Evolutionary conservation across 1,139 yeast species (phyloP), one percentile per base, ranked within the genome.

Genomic region (Geotrichum siamense): DNA sequence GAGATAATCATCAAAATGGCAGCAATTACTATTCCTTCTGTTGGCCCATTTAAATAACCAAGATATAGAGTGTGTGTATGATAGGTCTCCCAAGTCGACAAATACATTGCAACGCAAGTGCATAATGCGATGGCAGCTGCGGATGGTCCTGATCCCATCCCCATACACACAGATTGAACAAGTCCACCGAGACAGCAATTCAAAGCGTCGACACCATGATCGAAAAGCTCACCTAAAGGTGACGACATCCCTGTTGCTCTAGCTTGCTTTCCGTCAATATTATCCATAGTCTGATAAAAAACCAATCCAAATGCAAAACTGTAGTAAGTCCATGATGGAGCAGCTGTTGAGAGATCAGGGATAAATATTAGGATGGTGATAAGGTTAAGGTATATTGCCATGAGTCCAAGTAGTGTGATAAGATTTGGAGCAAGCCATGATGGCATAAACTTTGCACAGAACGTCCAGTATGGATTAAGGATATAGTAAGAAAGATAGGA

Each of bases 241-340:
- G 89, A 84, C 48, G 80, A 72, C 56, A 82, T 83, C 26, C 83
- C 83, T 0, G 91, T 82, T 55, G 76, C 62, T 53, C 93, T 71
- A 13, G 93, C 93, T 61, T 82, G 93, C 54, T 81, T 78, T 9
- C 93, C 93, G 59, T 82, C 93, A 57, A 87, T 79, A 27, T 86
- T 86, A 63, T 82, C 93, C 68, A 82, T 80, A 1, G 93, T 82
- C 58, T 82, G 91, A 63, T 82, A 82, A 74, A 81, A 75, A 60
- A 82, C 78, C 50, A 82, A 69, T 2, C 85, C 82, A 54, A 77
- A 66, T 2, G 84, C 89, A 58, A 79, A 78, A 55, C 78, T 70
- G 52, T 74, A 70, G 60, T 81, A 82, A 46, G 79, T 70, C 85
- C 84, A 78, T 36, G 71, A 56, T n/a, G 91, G 89, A 33, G 74